phyloP scores from a whole-genome alignment of 805 yeast genomes.

The Lipomyces yamanashiensis region DNA sequence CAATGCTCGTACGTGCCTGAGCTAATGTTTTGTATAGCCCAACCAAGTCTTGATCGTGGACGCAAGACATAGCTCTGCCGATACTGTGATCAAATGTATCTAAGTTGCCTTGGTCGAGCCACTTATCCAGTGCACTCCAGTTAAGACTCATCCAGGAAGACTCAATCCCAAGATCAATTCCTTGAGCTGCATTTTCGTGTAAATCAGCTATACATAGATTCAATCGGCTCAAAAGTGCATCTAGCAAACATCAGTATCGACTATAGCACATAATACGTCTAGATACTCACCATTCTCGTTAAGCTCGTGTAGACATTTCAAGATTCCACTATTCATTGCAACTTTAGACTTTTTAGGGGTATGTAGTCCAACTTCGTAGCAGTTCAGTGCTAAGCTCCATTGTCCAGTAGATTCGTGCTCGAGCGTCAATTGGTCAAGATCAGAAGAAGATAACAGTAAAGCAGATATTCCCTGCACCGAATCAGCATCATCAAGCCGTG shows the following conservation, averaged over 20 bases:
- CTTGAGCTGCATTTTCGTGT: slow-evolving; percentile 53
- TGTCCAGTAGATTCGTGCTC: slow-evolving; percentile 84
- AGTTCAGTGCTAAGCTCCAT: slow-evolving; percentile 86
- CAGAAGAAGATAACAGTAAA: slow-evolving; percentile 64
- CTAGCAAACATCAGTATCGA: slow-evolving; percentile 3
- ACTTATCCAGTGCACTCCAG: slow-evolving; percentile 53
- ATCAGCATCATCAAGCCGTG: slow-evolving; percentile 86
- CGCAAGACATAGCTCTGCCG: slow-evolving; percentile 63
- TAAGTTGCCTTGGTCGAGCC: slow-evolving; percentile 63
- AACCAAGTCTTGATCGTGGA: slow-evolving; percentile 46
- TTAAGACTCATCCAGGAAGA: slow-evolving; percentile 74
- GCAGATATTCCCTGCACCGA: slow-evolving; percentile 85
- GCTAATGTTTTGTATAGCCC: slow-evolving; percentile 52
- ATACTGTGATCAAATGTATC: slow-evolving; percentile 61
- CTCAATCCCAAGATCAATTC: slow-evolving; percentile 72
- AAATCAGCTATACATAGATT: slow-evolving; percentile 42
- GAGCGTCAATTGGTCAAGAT: slow-evolving; percentile 72
- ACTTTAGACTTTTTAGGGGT: slow-evolving; percentile 38
- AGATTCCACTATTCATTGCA: slow-evolving; percentile 55
- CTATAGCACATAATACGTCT: not conserved
- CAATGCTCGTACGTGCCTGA: slow-evolving; percentile 62
- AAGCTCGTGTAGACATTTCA: slow-evolving; percentile 75
- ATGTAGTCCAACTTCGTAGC: slow-evolving; percentile 62
- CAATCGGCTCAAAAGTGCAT: slow-evolving; percentile 55
- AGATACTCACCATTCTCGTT: slow-evolving; percentile 65